phyloP scores from a whole-genome alignment of 2,329 filamentous ascomycete genomes.

The Pseudocercospora macadamiae region DNA sequence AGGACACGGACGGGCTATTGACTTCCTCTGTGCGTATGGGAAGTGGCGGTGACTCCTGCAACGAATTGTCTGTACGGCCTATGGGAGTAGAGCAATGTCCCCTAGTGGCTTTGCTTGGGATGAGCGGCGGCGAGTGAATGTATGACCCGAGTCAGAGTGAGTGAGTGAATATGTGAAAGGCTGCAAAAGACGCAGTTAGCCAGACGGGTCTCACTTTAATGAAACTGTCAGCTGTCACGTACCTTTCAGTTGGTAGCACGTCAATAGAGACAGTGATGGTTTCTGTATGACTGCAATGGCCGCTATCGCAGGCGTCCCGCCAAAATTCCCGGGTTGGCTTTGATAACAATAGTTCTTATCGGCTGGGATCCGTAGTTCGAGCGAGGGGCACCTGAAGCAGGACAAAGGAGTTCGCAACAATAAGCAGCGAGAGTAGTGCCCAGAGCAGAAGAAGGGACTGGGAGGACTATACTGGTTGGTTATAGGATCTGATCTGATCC shows the following conservation, averaged over 20 bases:
- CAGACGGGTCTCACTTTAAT: not conserved
- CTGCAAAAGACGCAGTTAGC: not conserved
- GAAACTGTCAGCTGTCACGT: not conserved
- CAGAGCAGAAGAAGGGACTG: not conserved
- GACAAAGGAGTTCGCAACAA: not conserved
- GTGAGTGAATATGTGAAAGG: not conserved
- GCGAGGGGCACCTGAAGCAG: not conserved
- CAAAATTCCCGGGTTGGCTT: constrained; percentile 73
- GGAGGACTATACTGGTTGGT: not conserved
- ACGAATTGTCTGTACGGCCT: not conserved
- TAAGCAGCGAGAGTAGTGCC: not conserved
- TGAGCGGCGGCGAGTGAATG: not conserved
- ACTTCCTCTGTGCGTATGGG: not conserved
- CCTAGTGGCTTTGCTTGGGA: not conserved
- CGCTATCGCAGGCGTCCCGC: not conserved
- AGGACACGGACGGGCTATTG: not conserved
- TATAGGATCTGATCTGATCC: not conserved
- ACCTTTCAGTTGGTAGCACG: not conserved
- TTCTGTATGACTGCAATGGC: constrained; percentile 6
- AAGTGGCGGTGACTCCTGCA: constrained; percentile 4
- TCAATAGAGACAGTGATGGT: not conserved
- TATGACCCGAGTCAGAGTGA: not conserved
- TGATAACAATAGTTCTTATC: constrained; percentile 41
- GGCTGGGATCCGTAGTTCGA: not conserved
- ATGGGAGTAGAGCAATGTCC: not conserved